A percentile compares a stretch with the other conserved stretches of the same genome.
These are phyloP conservation scores for Aspergillus sp. DNA, from an alignment of 2,329 filamentous ascomycete species.

Conservation along the genomic window DNA sequence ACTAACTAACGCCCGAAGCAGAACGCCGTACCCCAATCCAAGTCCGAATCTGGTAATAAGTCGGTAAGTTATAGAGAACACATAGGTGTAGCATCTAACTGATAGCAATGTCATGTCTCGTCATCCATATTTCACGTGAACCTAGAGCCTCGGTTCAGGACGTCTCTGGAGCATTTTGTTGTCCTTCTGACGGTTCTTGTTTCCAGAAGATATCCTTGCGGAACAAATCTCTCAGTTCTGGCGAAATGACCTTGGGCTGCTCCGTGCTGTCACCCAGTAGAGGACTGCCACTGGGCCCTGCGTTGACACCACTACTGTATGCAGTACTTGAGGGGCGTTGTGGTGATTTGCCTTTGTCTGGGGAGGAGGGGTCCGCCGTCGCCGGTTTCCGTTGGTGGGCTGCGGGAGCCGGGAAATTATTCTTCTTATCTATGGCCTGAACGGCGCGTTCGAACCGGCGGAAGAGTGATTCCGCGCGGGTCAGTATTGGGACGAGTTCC, in stretches of 20 bases:
- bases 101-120: too few relatives aligned
- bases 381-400: constrained; percentile 50
- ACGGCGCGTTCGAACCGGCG: constrained; percentile 83
- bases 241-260: constrained; percentile 57
- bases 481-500: constrained; percentile 80
- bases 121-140: too few relatives aligned
- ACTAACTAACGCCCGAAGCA: too few relatives aligned
- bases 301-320: constrained; percentile 25
- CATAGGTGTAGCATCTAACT: too few relatives aligned
- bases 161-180: neutral
- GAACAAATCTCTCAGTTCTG: constrained; percentile 62
- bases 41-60: too few relatives aligned
- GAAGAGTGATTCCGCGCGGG: constrained; percentile 86
- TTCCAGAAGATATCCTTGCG: constrained; percentile 57
- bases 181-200: constrained; percentile 15
- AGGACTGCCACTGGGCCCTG: constrained; percentile 1
- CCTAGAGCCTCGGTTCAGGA: neutral
- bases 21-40: too few relatives aligned
- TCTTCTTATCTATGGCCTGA: constrained; percentile 88
- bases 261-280: constrained; percentile 16
- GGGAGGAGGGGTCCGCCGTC: constrained; percentile 7
- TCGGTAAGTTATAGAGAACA: too few relatives aligned
- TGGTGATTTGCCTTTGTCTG: constrained; percentile 33
- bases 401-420: constrained; percentile 66
- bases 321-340: constrained; percentile 18